Conservation (phyloP, 179 eudicot species). For the Vitellaria paradoxa region DNA sequence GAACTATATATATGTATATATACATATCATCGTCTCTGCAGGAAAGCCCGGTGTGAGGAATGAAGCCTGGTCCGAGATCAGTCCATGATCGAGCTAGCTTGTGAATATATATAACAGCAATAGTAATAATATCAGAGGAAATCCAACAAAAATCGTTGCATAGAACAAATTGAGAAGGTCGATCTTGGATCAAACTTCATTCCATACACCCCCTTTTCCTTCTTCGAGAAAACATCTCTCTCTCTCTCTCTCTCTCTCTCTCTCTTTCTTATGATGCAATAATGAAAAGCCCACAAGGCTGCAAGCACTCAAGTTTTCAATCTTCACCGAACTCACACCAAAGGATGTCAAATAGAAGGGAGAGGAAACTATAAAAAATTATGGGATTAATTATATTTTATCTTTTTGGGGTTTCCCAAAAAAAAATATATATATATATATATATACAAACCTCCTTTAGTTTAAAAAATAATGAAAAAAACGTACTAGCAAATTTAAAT, state of each 20-base stretch:
- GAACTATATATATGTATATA: no score
- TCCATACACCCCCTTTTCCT: background rate
- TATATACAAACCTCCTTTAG: no score
- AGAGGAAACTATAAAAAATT: background rate
- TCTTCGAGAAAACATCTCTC: background rate
- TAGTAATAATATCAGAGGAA: no score
- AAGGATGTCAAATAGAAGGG: background rate
- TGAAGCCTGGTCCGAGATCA: slow-evolving; percentile 68
- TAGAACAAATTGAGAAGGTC: background rate
- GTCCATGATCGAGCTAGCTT: background rate
- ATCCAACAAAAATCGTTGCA: no score
- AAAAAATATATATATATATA: no score
- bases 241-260: slow-evolving; percentile 1
- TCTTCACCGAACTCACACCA: no score
- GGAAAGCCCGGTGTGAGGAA: slow-evolving; percentile 45
- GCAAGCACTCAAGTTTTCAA: background rate
- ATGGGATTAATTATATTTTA: no score
- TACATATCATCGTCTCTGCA: background rate
- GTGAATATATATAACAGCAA: no score
- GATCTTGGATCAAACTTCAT: slow-evolving; percentile 52
- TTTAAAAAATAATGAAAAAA: no score
- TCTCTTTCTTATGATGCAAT: background rate
- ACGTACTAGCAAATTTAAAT: no score
- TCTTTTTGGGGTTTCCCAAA: no score
- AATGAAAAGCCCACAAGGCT: background rate